A percentile compares a stretch with the other conserved stretches of the same genome.
Evolutionary conservation across 768 basidiomycete species (phyloP).

Genomic region (Suillus ampliporus): DNA sequence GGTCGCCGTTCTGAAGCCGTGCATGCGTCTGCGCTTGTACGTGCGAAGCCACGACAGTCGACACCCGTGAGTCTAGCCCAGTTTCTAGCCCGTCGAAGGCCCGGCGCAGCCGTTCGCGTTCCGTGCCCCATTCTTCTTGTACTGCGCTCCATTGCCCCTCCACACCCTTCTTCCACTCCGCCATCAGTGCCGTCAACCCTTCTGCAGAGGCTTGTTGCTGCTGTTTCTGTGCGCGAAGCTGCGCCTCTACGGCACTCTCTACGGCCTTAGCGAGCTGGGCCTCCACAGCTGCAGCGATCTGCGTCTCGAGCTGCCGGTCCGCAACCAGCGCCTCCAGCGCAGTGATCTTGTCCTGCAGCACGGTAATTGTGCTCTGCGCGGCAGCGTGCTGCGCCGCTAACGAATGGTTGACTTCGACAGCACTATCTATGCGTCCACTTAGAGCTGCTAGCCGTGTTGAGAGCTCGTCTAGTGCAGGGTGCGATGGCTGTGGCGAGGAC

Average conservation of each 20-base stretch:
- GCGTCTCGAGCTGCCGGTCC: conserved; percentile 47
- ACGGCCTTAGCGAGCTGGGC: conserved; percentile 38
- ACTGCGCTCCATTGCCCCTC: conserved; percentile 82
- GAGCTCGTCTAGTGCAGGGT: conserved; percentile 58
- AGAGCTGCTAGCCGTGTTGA: conserved; percentile 65
- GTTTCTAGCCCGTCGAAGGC: conserved; percentile 86
- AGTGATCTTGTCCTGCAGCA: conserved; percentile 70
- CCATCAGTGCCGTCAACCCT: conserved; percentile 57
- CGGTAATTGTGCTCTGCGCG: conserved; percentile 75
- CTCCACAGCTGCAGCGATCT: conserved; percentile 39
- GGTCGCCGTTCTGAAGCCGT: conserved; percentile 36
- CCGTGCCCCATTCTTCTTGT: conserved; percentile 82
- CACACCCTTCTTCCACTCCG: conserved; percentile 77
- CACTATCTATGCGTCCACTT: conserved; percentile 74
- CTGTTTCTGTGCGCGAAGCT: conserved; percentile 5
- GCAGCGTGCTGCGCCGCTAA: conserved; percentile 80
- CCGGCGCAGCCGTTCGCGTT: conserved; percentile 73
- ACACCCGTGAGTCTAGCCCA: conserved; percentile 53
- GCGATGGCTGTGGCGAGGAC: conserved; percentile 29
- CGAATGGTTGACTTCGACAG: conserved; percentile 71
- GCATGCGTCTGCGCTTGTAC: conserved; percentile 42
- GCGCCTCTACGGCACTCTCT: conserved; percentile 35
- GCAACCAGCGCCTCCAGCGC: conserved; percentile 73
- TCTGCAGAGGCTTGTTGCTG: conserved; percentile 31
- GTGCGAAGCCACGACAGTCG: conserved; percentile 36